Evolutionary conservation across 2,329 filamentous ascomycete genomes (phyloP).

Genomic region (Aureobasidium leucospermi): DNA sequence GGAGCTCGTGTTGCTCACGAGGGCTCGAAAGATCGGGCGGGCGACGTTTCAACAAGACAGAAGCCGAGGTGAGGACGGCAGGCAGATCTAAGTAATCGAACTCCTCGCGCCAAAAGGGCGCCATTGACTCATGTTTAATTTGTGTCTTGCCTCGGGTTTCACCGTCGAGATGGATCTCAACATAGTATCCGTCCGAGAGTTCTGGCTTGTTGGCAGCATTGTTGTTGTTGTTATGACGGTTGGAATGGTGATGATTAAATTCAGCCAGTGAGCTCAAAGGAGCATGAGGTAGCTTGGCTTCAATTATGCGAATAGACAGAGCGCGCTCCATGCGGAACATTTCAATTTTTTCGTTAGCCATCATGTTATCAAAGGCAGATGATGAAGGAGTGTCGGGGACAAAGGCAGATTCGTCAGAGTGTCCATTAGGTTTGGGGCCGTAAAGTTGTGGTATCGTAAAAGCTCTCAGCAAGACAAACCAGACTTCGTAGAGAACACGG

Average conservation of each 20-base stretch:
- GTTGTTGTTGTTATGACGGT: slow-evolving; percentile 10
- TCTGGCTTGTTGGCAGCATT: background rate
- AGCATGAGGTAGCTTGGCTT: slow-evolving; percentile 38
- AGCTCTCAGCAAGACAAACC: slow-evolving; percentile 85
- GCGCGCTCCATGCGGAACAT: slow-evolving; percentile 62
- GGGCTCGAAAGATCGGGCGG: slow-evolving; percentile 28
- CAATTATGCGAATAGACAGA: slow-evolving; percentile 52
- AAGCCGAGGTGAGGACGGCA: slow-evolving; percentile 59
- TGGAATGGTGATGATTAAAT: slow-evolving; percentile 14
- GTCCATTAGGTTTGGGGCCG: slow-evolving; percentile 44
- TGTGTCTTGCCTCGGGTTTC: slow-evolving; percentile 71
- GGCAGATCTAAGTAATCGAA: slow-evolving; percentile 71
- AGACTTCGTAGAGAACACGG: slow-evolving; percentile 88
- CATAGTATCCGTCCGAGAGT: slow-evolving; percentile 59
- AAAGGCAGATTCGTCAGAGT: background rate
- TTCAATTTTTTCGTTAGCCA: slow-evolving; percentile 39
- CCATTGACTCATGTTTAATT: slow-evolving; percentile 61
- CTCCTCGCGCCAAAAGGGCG: slow-evolving; percentile 76
- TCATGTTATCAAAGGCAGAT: slow-evolving; percentile 18
- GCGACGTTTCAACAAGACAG: slow-evolving; percentile 62
- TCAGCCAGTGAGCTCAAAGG: slow-evolving; percentile 11
- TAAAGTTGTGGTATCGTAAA: slow-evolving; percentile 92
- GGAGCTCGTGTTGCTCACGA: slow-evolving; percentile 32
- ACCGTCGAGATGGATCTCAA: slow-evolving; percentile 71
- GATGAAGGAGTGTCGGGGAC: slow-evolving; percentile 33